Percentiles rank a stretch among this genome's conserved stretches.
These are phyloP conservation scores for Coniochaeta sp. DNA, from an alignment of 2,329 filamentous ascomycete genomes.

Conservation along the genomic window DNA sequence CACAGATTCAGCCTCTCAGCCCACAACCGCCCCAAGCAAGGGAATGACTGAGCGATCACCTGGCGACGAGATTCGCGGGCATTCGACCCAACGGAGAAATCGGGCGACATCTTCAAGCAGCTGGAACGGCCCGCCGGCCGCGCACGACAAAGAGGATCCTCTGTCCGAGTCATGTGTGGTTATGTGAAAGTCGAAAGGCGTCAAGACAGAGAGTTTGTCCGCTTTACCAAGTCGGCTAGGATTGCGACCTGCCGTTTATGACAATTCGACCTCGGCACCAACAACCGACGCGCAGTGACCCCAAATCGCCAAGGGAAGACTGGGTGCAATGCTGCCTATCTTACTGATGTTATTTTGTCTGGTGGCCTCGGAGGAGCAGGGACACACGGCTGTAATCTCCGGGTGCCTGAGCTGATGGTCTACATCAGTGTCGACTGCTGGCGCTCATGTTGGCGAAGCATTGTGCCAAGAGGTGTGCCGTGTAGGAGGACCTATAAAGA, in stretches of 20 bases:
- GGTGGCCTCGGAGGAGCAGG: neutral
- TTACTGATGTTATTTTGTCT: neutral
- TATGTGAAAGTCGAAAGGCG: neutral
- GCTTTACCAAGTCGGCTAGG: neutral
- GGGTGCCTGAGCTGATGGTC: neutral
- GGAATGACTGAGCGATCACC: neutral
- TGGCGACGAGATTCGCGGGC: neutral
- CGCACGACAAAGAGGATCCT: neutral
- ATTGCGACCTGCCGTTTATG: too few relatives aligned
- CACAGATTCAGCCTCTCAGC: neutral
- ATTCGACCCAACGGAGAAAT: neutral
- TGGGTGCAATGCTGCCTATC: neutral
- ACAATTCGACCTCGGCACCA: neutral
- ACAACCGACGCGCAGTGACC: neutral
- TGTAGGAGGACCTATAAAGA: neutral
- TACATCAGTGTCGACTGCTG: neutral
- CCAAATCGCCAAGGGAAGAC: neutral
- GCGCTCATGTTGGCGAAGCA: neutral
- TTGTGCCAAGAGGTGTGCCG: neutral
- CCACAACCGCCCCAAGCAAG: neutral
- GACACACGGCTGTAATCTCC: neutral
- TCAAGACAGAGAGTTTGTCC: neutral
- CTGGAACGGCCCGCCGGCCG: neutral
- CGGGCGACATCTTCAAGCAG: constrained; percentile 1
- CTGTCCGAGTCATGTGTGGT: neutral